Evolutionary conservation across 2,329 filamentous ascomycete species (phyloP).

Genomic region (Beauveria sp.): DNA sequence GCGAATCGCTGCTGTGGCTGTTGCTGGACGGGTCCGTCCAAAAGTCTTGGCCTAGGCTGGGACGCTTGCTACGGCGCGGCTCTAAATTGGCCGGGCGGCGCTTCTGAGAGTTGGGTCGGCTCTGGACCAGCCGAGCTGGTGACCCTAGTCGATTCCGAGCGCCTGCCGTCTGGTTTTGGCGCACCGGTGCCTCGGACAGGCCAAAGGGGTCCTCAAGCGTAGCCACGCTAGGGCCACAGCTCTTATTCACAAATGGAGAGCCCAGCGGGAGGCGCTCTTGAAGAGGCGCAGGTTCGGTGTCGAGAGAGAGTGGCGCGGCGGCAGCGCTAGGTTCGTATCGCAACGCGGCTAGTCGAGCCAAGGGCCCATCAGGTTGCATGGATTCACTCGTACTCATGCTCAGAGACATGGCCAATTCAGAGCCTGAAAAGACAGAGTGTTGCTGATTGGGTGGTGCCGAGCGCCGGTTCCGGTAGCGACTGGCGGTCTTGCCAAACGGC

Average conservation of each 20-base stretch:
- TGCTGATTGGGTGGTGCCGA: slow-evolving; percentile 31
- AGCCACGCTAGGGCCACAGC: slow-evolving; percentile 56
- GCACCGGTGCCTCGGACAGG: slow-evolving; percentile 24
- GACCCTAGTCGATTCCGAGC: slow-evolving; percentile 43
- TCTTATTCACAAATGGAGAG: slow-evolving; percentile 49
- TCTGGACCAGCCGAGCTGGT: slow-evolving; percentile 42
- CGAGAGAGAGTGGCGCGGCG: slow-evolving; percentile 16
- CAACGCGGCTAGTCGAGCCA: slow-evolving; percentile 47
- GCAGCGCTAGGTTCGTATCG: slow-evolving; percentile 13
- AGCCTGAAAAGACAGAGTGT: slow-evolving; percentile 46
- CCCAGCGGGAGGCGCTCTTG: slow-evolving; percentile 34
- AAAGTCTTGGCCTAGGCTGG: slow-evolving; percentile 46
- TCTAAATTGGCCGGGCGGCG: slow-evolving; percentile 41
- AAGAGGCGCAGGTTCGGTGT: slow-evolving; percentile 15
- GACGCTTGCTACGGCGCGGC: slow-evolving; percentile 41
- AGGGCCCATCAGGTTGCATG: slow-evolving; percentile 55
- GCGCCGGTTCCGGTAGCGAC: slow-evolving; percentile 41
- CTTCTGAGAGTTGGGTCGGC: slow-evolving; percentile 47
- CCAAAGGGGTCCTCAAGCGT: slow-evolving; percentile 33
- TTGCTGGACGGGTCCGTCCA: slow-evolving; percentile 38
- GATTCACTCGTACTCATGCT: slow-evolving; percentile 54
- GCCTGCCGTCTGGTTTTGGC: slow-evolving; percentile 42
- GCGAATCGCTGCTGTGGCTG: slow-evolving; percentile 15
- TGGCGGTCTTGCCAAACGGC: slow-evolving; percentile 45
- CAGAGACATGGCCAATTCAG: slow-evolving; percentile 57